A percentile compares a stretch with the other conserved stretches of the same genome.
These are phyloP conservation scores for Lasiosphaeriaceae sp. DNA, from an alignment of 495 filamentous ascomycete genomes.

Conservation along the genomic window DNA sequence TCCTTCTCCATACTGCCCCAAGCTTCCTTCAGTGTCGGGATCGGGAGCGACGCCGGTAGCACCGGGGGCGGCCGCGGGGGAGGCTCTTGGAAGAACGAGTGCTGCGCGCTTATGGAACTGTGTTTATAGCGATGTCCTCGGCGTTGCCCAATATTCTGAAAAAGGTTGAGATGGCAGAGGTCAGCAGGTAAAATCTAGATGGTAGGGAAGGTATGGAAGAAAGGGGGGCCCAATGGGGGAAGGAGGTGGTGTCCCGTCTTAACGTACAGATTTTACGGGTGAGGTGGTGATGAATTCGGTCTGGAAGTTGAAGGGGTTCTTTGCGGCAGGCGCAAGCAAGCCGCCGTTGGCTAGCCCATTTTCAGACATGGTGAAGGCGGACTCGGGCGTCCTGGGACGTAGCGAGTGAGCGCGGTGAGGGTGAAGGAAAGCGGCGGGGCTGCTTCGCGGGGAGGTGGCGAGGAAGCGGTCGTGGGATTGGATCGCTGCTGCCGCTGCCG, in stretches of 20 bases:
- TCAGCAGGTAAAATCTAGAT: not conserved
- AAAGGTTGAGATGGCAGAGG: not conserved
- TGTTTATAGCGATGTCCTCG: slow-evolving; percentile 98
- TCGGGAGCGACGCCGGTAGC: slow-evolving; percentile 86
- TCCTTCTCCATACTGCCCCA: slow-evolving; percentile 80
- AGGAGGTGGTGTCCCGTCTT: not conserved
- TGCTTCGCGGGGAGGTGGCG: slow-evolving; percentile 11
- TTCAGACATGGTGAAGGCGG: slow-evolving; percentile 32
- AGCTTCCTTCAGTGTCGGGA: slow-evolving; percentile 86
- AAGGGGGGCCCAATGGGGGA: too few species aligned
- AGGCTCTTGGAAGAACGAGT: slow-evolving; percentile 97
- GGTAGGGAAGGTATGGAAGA: not conserved
- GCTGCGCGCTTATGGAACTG: slow-evolving; percentile 78
- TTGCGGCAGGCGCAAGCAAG: slow-evolving; percentile 34
- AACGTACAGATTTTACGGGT: slow-evolving; percentile 76
- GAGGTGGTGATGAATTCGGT: slow-evolving; percentile 72
- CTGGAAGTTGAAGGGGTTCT: slow-evolving; percentile 89
- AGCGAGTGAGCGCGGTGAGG: not conserved
- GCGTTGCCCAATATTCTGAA: slow-evolving; percentile 77
- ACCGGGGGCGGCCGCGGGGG: slow-evolving; percentile 80
- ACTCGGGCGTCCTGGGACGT: slow-evolving; percentile 17
- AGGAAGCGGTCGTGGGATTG: slow-evolving; percentile 1
- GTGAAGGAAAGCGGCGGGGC: slow-evolving; percentile 12
- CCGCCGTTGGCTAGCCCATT: slow-evolving; percentile 21
- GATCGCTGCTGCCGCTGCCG: not conserved